These are phyloP conservation scores for Ceratobasidium sp. DNA, from an alignment of 1,284 basidiomycete species.

Conservation along the genomic window DNA sequence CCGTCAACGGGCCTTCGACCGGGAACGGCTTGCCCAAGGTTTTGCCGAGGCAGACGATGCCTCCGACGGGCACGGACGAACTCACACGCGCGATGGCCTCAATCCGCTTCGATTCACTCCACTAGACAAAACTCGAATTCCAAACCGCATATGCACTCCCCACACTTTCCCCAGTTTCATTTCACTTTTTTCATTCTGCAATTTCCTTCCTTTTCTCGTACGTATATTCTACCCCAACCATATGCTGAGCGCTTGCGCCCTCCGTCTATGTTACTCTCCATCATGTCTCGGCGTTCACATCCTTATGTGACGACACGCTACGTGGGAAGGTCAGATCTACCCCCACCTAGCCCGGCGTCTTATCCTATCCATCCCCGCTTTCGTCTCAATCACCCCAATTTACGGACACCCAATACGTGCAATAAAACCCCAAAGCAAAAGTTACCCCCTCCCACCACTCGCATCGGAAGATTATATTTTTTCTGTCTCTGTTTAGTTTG, in stretches of 20 bases:
- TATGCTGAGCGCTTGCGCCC: conserved; percentile 9
- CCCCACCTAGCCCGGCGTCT: background rate
- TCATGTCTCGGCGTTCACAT: conserved; percentile 18
- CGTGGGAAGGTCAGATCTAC: conserved; percentile 14
- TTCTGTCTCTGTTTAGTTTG: background rate
- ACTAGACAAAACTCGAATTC: conserved; percentile 4
- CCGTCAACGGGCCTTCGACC: conserved; percentile 58
- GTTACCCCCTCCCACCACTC: conserved; percentile 39
- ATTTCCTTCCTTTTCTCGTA: background rate
- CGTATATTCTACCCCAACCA: conserved; percentile 12
- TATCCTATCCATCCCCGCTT: conserved; percentile 3
- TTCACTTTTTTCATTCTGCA: background rate
- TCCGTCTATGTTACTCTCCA: background rate
- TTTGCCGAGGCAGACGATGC: conserved; percentile 32
- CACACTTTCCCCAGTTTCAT: background rate
- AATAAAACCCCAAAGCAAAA: conserved; percentile 42
- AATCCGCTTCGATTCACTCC: conserved; percentile 44
- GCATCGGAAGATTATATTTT: conserved; percentile 23
- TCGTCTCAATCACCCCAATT: conserved; percentile 32
- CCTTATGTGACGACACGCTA: conserved; percentile 14
- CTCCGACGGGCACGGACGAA: conserved; percentile 41
- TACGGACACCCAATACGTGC: conserved; percentile 39
- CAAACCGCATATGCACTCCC: background rate
- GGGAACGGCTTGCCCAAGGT: conserved; percentile 35
- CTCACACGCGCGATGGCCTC: conserved; percentile 44